These are phyloP conservation scores for Camelina laxa DNA, from an alignment of 345 rosid species.

Conservation along the genomic window DNA sequence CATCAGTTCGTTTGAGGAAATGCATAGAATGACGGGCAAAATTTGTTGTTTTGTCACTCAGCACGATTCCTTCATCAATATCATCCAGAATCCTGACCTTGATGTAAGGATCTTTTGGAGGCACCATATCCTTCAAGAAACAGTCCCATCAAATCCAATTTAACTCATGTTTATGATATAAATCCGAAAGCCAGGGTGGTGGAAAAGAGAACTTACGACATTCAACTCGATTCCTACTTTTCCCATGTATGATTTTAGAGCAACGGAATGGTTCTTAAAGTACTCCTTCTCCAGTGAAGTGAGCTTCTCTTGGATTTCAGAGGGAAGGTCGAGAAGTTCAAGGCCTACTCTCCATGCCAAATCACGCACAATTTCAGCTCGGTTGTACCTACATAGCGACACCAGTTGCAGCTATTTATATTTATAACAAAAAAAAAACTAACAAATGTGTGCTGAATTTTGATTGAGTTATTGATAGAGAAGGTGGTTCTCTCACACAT, in stretches of 20 bases:
- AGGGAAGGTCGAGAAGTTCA: constrained; percentile 70
- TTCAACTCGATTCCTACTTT: constrained; percentile 73
- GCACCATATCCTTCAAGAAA: constrained; percentile 84
- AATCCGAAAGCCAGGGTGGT: neutral
- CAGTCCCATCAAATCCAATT: too few relatives aligned
- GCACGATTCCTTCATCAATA: constrained; percentile 74
- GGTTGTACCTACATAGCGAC: constrained; percentile 63
- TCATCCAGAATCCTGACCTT: constrained; percentile 85
- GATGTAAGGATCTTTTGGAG: constrained; percentile 95
- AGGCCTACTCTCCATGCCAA: constrained; percentile 78
- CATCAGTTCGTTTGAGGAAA: constrained; percentile 91
- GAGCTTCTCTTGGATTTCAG: constrained; percentile 76
- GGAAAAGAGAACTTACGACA: constrained; percentile 56
- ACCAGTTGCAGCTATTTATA: neutral
- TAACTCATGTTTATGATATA: neutral
- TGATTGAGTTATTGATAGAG: neutral
- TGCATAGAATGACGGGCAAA: constrained; percentile 87
- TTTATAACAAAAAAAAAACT: neutral
- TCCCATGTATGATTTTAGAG: constrained; percentile 75
- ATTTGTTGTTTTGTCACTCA: constrained; percentile 75
- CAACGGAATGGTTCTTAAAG: constrained; percentile 66
- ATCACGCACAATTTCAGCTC: constrained; percentile 78
- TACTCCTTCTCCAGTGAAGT: constrained; percentile 68
- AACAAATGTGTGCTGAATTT: neutral
- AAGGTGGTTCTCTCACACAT: constrained; percentile 58